Conservation (phyloP, 1,284 basidiomycete species). For the Sanghuangporus weigelae region DNA sequence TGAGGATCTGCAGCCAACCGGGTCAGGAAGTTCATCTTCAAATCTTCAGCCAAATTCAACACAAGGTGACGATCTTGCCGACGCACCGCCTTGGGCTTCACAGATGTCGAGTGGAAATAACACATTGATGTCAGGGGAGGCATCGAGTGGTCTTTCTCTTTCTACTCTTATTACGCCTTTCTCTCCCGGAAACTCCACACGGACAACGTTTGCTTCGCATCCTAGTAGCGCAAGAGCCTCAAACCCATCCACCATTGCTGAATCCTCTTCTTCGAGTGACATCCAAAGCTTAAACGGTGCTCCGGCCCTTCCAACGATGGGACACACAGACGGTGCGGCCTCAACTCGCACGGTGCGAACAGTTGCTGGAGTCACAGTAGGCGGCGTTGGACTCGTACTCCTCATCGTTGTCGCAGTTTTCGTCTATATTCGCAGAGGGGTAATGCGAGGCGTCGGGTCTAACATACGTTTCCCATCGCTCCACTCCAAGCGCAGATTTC, state of each 20-base stretch:
- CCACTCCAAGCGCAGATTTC: neutral
- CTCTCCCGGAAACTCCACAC: neutral
- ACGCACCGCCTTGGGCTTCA: neutral
- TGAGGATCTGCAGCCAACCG: neutral
- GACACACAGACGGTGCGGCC: neutral
- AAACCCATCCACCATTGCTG: neutral
- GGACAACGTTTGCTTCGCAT: neutral
- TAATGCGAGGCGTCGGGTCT: neutral
- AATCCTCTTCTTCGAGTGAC: neutral
- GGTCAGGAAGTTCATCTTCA: neutral
- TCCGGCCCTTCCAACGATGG: neutral
- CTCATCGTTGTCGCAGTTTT: neutral
- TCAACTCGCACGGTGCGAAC: neutral
- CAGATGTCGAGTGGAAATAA: neutral
- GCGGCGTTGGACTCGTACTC: neutral
- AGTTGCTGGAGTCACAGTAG: neutral
- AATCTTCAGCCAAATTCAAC: neutral
- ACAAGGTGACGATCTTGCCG: neutral
- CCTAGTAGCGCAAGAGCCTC: neutral
- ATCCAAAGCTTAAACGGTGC: neutral
- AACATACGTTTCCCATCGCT: neutral
- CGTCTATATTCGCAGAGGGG: neutral
- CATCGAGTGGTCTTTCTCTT: neutral
- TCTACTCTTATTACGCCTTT: neutral
- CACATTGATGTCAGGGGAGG: conserved; percentile 1